Percentiles rank a stretch among this genome's conserved stretches.
Conservation (phyloP, 2,329 filamentous ascomycete genomes). For the Dendrostoma leiphaemia region DNA sequence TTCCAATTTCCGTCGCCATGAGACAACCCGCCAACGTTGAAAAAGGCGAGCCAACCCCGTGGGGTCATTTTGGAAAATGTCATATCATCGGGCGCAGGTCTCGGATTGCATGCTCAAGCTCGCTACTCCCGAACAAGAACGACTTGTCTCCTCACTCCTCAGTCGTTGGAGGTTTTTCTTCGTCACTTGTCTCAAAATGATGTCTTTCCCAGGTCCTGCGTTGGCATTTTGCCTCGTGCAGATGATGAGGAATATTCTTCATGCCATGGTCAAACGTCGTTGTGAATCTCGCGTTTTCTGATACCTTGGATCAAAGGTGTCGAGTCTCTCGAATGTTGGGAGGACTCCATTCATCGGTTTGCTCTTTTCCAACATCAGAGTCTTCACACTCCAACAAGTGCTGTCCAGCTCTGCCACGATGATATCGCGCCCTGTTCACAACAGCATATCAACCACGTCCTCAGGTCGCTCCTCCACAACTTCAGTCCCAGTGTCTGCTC, state of each 20-base stretch:
- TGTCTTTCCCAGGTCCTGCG: neutral
- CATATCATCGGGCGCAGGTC: neutral
- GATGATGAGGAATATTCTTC: neutral
- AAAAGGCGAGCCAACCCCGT: neutral
- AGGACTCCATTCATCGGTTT: neutral
- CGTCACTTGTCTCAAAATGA: neutral
- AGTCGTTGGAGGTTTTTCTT: no score
- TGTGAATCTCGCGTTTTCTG: neutral
- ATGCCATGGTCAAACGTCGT: neutral
- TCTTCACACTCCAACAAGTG: neutral
- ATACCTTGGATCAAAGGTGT: neutral
- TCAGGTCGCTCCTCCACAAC: neutral
- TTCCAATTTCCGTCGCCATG: neutral
- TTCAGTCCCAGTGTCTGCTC: neutral
- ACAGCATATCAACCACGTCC: neutral
- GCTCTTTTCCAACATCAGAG: neutral
- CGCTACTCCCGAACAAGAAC: neutral
- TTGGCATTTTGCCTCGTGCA: conserved; percentile 1
- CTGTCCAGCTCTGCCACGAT: neutral
- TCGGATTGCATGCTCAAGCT: neutral
- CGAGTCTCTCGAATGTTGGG: neutral
- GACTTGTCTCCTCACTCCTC: neutral
- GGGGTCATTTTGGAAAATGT: neutral
- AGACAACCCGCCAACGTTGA: neutral
- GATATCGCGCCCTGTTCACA: neutral